A percentile compares a stretch with the other conserved stretches of the same genome.
phyloP scores from a whole-genome alignment of 352 stramenopile genomes.

The Phytophthora pistaciae region DNA sequence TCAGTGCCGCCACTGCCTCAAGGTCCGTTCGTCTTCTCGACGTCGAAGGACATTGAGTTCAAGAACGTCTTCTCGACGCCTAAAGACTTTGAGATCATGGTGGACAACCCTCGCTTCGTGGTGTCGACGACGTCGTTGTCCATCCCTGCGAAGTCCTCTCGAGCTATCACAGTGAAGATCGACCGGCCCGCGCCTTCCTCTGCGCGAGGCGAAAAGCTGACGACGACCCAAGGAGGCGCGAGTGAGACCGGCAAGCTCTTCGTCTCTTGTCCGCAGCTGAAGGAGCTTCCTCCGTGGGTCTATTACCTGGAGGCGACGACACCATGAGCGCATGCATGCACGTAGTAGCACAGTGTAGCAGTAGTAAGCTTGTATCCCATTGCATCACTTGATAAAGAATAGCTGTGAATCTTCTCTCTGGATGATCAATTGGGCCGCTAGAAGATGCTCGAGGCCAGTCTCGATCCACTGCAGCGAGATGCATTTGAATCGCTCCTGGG shows the following conservation, averaged over 20 bases:
- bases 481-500: slow-evolving; percentile 53
- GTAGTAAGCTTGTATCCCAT: neutral
- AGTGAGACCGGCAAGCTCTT: slow-evolving; percentile 79
- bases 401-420: slow-evolving; percentile 50
- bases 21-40: slow-evolving; percentile 81
- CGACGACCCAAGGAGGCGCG: neutral
- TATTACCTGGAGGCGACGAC: slow-evolving; percentile 80
- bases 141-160: slow-evolving; percentile 77
- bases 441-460: slow-evolving; percentile 40
- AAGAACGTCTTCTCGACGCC: slow-evolving; percentile 89
- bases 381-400: slow-evolving; percentile 39
- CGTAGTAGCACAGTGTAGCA: neutral
- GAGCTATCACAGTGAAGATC: slow-evolving; percentile 67
- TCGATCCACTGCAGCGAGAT: slow-evolving; percentile 69
- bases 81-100: slow-evolving; percentile 79
- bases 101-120: slow-evolving; percentile 83
- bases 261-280: slow-evolving; percentile 74
- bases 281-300: slow-evolving; percentile 85
- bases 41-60: slow-evolving; percentile 85
- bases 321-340: slow-evolving; percentile 1
- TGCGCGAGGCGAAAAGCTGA: slow-evolving; percentile 23
- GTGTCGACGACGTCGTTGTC: slow-evolving; percentile 63
- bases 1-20: slow-evolving; percentile 83
- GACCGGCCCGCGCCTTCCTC: slow-evolving; percentile 31
- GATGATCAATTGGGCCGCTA: slow-evolving; percentile 31